A percentile compares a stretch with the other conserved stretches of the same genome.
These are phyloP conservation scores for Pittosporum tobira DNA, from an alignment of 129 eudicot genomes.

Conservation along the genomic window DNA sequence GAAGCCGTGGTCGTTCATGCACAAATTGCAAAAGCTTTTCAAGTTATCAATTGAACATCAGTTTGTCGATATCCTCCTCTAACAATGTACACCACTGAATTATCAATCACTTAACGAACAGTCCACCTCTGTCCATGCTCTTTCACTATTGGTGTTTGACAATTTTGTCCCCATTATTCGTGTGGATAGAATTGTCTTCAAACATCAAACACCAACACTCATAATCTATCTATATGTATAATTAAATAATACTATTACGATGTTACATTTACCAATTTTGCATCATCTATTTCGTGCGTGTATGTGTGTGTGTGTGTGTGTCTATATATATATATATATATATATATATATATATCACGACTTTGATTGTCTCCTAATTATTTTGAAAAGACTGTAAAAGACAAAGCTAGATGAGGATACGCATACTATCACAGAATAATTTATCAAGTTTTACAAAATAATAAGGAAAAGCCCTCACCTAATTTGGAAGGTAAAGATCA, in stretches of 20 bases:
- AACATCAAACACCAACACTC: not conserved
- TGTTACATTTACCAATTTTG: not conserved
- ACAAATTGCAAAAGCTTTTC: no score
- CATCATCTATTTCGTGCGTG: not conserved
- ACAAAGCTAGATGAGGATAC: not conserved
- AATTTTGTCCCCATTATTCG: not conserved
- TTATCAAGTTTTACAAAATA: not conserved
- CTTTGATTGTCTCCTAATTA: not conserved
- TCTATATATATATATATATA: no score
- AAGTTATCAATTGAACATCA: no score
- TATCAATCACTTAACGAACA: not conserved
- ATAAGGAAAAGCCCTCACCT: not conserved
- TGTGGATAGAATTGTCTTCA: not conserved
- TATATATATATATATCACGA: not conserved
- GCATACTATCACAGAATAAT: not conserved
- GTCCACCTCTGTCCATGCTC: not conserved
- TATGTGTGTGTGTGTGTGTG: no score
- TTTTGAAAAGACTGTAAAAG: not conserved
- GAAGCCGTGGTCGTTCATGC: no score
- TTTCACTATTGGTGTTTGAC: not conserved
- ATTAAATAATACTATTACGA: no score
- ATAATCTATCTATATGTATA: not conserved
- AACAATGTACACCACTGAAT: not conserved
- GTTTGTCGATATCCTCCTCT: not conserved
- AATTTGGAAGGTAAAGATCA: not conserved